Base-by-base conservation (phyloP, 768 basidiomycete genomes). In the Amanita pallidorosea region DNA sequence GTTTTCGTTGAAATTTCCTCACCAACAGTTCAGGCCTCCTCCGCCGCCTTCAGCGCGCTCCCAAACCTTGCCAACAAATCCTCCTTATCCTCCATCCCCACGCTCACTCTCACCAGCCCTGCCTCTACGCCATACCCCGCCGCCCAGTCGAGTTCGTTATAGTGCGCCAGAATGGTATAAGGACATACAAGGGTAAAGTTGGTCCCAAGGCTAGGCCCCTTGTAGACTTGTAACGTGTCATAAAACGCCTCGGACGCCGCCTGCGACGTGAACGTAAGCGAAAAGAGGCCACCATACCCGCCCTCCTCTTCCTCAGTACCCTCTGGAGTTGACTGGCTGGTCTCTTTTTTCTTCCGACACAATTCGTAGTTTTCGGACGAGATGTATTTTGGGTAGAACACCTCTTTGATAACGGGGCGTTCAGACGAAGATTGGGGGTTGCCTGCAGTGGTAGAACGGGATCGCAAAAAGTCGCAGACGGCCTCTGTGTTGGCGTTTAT, bases 151-250 rank as follows among this genome's bases (percentile, higher is more conserved):
- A 95, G 68, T 66, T 99, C 95, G 1, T 68, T 61, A 57, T 81
- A 97, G 65, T 98, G 95, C 34, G 89, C 95, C 22, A 99, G 72
- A 52, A 98, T 81, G 8, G 90, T 88, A 63, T 90, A 98, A 22
- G 94, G 95, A 57, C 83, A 93, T 29, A 92, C 91, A 27, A 98
- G 75, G 2, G 95, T 97, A 64, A 97, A 97, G 73, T 91, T 96
- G 18, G 95, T 97, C 2, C 95, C 95, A 7, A 90, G 74, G 60
- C 83, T 84, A 0, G 95, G 95, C 2, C 95, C 95, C 63, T 98
- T 99, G 56, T 77, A 76, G 64, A 83, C 92, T 7, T 76, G 73
- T 35, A 99, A 71, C 0, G 79, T 69, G 65, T 99, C 90, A 59
- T 85, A 95, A 69, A 96, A 96, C 12, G 84, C 85, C 50, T 70